Conservation (phyloP, 2,329 filamentous ascomycete species). For the Ascocoryne sarcoides region DNA sequence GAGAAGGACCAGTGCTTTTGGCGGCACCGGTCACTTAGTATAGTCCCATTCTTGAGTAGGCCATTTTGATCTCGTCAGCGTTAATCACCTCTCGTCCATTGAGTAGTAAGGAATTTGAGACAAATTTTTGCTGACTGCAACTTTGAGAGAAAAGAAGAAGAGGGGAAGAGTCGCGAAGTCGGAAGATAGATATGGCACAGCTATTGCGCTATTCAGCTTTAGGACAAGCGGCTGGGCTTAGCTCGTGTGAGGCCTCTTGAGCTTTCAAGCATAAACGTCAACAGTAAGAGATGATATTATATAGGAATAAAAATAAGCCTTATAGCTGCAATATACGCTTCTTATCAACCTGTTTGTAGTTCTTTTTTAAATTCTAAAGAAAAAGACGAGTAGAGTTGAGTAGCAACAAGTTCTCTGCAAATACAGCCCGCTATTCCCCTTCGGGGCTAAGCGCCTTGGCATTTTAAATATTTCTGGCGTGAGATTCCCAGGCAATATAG, state of each 20-base stretch:
- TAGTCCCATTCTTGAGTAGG: slow-evolving; percentile 29
- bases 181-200: background rate
- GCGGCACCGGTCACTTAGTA: slow-evolving; percentile 25
- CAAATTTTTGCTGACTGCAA: slow-evolving; percentile 52
- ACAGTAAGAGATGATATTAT: too few relatives aligned
- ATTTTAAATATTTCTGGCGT: slow-evolving; percentile 1
- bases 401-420: too few relatives aligned
- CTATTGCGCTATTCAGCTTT: background rate
- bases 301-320: too few relatives aligned
- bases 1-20: slow-evolving; percentile 17
- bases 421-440: too few relatives aligned
- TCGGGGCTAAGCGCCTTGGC: too few relatives aligned
- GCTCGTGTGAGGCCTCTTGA: background rate
- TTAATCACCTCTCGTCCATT: slow-evolving; percentile 45
- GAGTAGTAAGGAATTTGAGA: slow-evolving; percentile 37
- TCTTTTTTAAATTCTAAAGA: too few relatives aligned
- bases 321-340: too few relatives aligned
- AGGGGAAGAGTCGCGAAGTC: slow-evolving; percentile 5
- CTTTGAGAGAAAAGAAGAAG: slow-evolving; percentile 40
- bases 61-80: slow-evolving; percentile 40
- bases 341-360: too few relatives aligned
- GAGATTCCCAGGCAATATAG: background rate
- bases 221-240: background rate
- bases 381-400: too few relatives aligned
- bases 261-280: too few relatives aligned